A percentile compares a stretch with the other conserved stretches of the same genome.
phyloP scores from a whole-genome alignment of 2,329 filamentous ascomycete genomes.

The Bipolaris cookei region DNA sequence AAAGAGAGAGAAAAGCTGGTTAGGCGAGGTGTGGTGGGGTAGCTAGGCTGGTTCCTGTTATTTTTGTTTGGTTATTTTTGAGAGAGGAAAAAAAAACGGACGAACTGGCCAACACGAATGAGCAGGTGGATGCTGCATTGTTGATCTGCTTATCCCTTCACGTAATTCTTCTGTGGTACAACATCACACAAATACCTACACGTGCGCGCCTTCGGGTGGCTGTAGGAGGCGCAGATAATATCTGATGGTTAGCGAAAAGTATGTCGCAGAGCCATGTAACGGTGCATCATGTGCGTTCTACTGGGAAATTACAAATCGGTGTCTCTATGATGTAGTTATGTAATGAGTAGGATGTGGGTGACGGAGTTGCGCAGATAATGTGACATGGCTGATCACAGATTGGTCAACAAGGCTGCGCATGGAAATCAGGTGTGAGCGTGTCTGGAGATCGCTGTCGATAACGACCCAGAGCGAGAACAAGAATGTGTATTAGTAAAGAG shows the following conservation, averaged over 20 bases:
- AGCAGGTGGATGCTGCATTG: not conserved
- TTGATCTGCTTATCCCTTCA: not conserved
- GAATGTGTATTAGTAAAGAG: not conserved
- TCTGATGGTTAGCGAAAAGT: not conserved
- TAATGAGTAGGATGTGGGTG: not conserved
- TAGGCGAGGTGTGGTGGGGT: constrained; percentile 15
- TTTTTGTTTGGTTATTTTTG: too few species aligned
- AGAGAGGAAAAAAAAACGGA: not conserved
- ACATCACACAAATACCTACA: not conserved
- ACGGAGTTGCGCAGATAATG: not conserved
- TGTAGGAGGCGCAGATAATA: not conserved
- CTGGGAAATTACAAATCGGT: not conserved
- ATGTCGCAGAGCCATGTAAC: not conserved
- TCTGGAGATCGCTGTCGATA: not conserved
- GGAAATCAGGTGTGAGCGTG: not conserved
- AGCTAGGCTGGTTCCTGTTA: not conserved
- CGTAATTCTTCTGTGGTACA: not conserved
- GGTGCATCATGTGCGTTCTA: not conserved
- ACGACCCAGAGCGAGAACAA: not conserved
- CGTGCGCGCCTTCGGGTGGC: not conserved
- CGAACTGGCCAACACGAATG: not conserved
- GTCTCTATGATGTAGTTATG: not conserved
- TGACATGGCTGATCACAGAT: not conserved
- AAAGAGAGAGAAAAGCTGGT: too few species aligned
- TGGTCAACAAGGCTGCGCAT: not conserved